Evolutionary conservation across 345 rosid genomes (phyloP).

Genomic region (Brassica rapa): DNA sequence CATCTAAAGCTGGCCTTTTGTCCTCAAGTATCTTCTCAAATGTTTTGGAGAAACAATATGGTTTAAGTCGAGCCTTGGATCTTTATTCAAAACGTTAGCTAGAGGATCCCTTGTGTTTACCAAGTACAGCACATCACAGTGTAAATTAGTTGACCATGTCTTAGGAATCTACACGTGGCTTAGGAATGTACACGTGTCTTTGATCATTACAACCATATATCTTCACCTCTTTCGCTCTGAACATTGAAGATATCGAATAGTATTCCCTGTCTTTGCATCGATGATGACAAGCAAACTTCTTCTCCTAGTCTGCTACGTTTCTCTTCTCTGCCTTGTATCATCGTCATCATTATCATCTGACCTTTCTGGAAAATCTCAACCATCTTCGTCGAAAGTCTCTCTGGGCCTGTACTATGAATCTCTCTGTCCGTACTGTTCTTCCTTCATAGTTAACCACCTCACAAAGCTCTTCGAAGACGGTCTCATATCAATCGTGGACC

Average conservation of each 20-base stretch:
- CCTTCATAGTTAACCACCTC: constrained; percentile 62
- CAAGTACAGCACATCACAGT: no score
- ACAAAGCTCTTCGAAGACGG: constrained; percentile 53
- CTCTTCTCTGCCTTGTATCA: constrained; percentile 21
- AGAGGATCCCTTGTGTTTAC: no score
- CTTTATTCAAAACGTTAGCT: neutral
- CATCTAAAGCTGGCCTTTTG: neutral
- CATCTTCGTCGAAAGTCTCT: constrained; percentile 46
- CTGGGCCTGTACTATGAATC: constrained; percentile 75
- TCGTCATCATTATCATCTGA: constrained; percentile 23
- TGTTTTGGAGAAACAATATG: neutral
- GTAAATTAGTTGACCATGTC: no score
- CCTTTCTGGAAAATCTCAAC: constrained; percentile 21
- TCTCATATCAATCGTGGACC: constrained; percentile 70
- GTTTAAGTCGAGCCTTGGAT: neutral
- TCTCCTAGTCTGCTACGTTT: constrained; percentile 11
- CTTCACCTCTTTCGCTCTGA: neutral
- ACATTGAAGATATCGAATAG: neutral
- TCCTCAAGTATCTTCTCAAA: neutral
- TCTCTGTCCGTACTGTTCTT: constrained; percentile 75
- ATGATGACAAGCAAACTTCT: constrained; percentile 39
- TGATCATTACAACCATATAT: neutral
- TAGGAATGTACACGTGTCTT: constrained; percentile 12
- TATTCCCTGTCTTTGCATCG: neutral
- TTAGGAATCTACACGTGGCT: no score